A percentile compares a stretch with the other conserved stretches of the same genome.
Evolutionary conservation across 495 filamentous ascomycete species (phyloP).

Genomic region (Xylaria scruposa): DNA sequence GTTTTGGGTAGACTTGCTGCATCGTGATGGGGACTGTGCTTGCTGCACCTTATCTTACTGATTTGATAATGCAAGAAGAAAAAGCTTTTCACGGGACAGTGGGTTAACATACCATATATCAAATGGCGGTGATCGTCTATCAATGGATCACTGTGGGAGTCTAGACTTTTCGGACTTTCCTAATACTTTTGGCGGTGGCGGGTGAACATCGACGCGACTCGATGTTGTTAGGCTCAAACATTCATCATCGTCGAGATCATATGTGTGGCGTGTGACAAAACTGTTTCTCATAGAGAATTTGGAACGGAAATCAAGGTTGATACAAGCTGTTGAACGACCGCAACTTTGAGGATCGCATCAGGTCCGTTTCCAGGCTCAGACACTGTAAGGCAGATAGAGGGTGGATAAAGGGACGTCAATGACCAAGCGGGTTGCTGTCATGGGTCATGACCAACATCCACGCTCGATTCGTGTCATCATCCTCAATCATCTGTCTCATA

Average conservation of each 20-base stretch:
- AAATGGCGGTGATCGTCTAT: neutral
- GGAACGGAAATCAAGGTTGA: neutral
- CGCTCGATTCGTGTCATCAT: neutral
- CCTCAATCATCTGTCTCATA: neutral
- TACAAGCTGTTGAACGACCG: neutral
- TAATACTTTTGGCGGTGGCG: neutral
- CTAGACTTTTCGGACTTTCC: neutral
- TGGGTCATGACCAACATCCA: neutral
- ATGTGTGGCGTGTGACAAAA: neutral
- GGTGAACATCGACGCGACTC: neutral
- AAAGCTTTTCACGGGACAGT: neutral
- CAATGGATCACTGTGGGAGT: neutral
- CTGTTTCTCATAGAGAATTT: neutral
- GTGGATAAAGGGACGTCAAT: neutral
- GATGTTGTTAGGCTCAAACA: neutral
- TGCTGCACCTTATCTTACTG: neutral
- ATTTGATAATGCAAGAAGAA: constrained; percentile 18
- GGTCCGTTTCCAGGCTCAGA: neutral
- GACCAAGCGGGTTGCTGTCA: neutral
- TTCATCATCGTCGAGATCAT: neutral
- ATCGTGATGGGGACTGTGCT: constrained; percentile 11
- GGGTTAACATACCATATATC: neutral
- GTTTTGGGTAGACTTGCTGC: constrained; percentile 13
- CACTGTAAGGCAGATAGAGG: neutral
- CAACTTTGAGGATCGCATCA: neutral